Evolutionary conservation across 164 flowering plant genomes (phyloP).

Genomic region (Tetracentron sinense): DNA sequence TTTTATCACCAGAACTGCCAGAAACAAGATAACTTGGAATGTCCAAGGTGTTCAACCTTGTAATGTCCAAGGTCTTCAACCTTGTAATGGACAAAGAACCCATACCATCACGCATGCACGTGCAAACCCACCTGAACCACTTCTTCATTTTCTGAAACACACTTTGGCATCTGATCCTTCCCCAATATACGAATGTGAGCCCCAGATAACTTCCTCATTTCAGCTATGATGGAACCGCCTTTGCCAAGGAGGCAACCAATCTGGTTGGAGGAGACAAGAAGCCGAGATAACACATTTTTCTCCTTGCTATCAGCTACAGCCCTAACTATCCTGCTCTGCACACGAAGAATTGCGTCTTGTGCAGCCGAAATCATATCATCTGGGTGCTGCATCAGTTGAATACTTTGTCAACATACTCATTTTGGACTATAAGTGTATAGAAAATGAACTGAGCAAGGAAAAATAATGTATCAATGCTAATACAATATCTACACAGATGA

Average conservation of each 20-base stretch:
- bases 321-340: conserved; percentile 65
- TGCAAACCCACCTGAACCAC: conserved; percentile 66
- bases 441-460: not conserved
- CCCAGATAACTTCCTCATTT: conserved; percentile 80
- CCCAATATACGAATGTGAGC: conserved; percentile 83
- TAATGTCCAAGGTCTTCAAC: conserved; percentile 7
- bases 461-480: not conserved
- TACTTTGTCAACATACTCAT: not conserved
- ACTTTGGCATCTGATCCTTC: conserved; percentile 73
- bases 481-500: not conserved
- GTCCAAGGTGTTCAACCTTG: not conserved
- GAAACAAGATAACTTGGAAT: conserved; percentile 1
- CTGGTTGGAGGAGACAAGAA: conserved; percentile 78
- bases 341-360: conserved; percentile 90
- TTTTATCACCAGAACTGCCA: not conserved
- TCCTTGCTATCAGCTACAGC: conserved; percentile 62
- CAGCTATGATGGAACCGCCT: conserved; percentile 83
- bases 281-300: conserved; percentile 41
- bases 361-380: conserved; percentile 79
- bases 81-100: too few species aligned
- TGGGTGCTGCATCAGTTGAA: conserved; percentile 65
- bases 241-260: conserved; percentile 89
- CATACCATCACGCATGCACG: conserved; percentile 1
- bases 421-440: not conserved
- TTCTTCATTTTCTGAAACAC: conserved; percentile 81